Base-by-base conservation (phyloP, 78 protist species). In the Dictyostelium citrinum region DNA sequence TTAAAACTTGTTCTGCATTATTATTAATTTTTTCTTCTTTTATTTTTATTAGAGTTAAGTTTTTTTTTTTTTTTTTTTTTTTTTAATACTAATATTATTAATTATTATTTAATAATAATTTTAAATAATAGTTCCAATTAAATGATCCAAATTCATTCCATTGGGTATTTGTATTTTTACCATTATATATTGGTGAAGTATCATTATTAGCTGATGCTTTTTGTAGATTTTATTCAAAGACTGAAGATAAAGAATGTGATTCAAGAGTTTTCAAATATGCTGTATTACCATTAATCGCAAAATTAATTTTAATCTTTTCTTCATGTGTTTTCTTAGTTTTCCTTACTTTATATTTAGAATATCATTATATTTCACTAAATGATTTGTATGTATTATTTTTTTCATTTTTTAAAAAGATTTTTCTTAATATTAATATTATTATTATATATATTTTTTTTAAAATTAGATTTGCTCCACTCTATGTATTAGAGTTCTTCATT, bases 181-280 rank as follows among this genome's bases (percentile, higher is more conserved):
- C 81, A 41, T 43, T 75, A 22, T 75, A 75, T 41, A 22, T 75
- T 41, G 81, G 81, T n/a, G 81, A 75, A 75, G 49, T 35, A 16
- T 75, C 58, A 43, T 0, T 41, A 6, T n/a, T 43, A 8, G 16
- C n/a, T 41, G 81, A 75, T 33, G 77, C 77, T 29, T 70, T 70
- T 33, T 70, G n/a, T 14, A 70, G 77, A 70, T 70, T 33, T 33
- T 70, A 31, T 75, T 39, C 49, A 8, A 43, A 24, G 24, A 75
- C 58, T 41, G 61, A 75, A 1, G 81, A 20, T 20, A 43, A 9
- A 4, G 58, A 41, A 5, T 75, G 61, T n/a, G 58, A 24, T 75
- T 20, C 61, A 41, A 14, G 10, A 11, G n/a, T 35, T n/a, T 39
- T 75, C 31, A 75, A 41, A 75, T 22, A n/a, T 10, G 81, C 81